Base-by-base conservation (phyloP, 1,139 yeast species). In the Candida anutae region DNA sequence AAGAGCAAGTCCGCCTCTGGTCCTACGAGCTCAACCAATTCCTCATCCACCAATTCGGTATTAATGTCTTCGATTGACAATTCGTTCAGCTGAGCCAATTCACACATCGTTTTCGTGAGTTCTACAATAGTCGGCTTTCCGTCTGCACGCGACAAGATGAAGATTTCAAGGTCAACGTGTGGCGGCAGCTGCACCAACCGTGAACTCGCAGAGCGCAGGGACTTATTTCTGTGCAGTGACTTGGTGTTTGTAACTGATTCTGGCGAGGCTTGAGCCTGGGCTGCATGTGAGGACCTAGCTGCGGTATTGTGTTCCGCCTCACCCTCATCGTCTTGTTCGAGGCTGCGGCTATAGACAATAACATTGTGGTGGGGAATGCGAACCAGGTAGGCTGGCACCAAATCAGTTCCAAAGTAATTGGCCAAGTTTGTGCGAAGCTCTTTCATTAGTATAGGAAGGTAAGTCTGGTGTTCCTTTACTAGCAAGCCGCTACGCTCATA, bases 111-210 rank as follows among this genome's bases (percentile, higher is more conserved):
- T 43, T 74, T 79, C 14, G 98, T 81, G 34, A 93, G 65, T 42
- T 85, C 95, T 20, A 87, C 90, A 36, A 90, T 74, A 13, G 95
- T 80, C 31, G 87, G 81, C 38, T 94, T 77, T 5, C 99, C 98
- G 50, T 93, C 97, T 26, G 76, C 72, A 26, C 70, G 64, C 14
- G 93, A 77, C 22, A 88, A 58, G 31, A 93, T 58, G 23, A 74
- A 67, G 36, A 90, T 69, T 29, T 69, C 74, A 32, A 90, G 66
- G 32, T 76, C 78, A 17, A 67, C 60, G 4, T 19, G 13, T 13
- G 12, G 11, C 12, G 12, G 23, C 12, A 12, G 15, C 29, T 27
- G 46, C 40, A 6, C 34, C 34, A n/a, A 38, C 6, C 13, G 6
- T 6, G 13, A 8, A 21, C 22, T 21, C 8, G 9, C 19, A n/a